Base-by-base conservation (phyloP, 495 filamentous ascomycete species). In the Bacidia rubella region DNA sequence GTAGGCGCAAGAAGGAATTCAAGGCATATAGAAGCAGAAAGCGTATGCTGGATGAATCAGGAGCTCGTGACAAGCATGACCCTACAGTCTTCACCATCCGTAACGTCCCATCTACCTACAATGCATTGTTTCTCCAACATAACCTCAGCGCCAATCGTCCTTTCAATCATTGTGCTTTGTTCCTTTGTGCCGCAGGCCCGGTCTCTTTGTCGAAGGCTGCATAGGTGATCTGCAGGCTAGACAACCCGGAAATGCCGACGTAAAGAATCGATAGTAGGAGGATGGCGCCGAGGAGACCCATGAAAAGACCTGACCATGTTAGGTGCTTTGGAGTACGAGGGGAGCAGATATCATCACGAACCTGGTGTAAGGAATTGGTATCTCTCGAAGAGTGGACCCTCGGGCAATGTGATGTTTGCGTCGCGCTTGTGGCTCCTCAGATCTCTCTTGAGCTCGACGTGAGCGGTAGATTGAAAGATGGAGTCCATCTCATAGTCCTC, bases 181-280 rank as follows among this genome's bases (percentile, higher is more conserved):
- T 94, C 76, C 86, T 94, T 69, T 93, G 86, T 51, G 80, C 85
- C 27, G 77, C 73, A 43, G 87, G 82, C 0, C 90, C 87, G 69
- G 87, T 95, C 65, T 96, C 90, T 74, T 92, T 95, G 62, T 93
- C 89, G 65, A 98, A 98, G 1, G 92, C 89, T 46, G 82, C 86
- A 68, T 97, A 97, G 10, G 85, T 80, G 11, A 97, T 85, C 65
- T 95, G 71, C 35, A 98, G 70, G 54, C 88, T 89, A 4, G 76
- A 68, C 5, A 98, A 68, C 20, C 86, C 87, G 51, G 62, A 76
- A 47, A 97, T 70, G 22, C 79, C 92, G 47, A 87, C 80, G 60
- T 81, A 82, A 17, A 95, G 66, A 56, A 97, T 87, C 20, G 75
- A 67, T 35, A 94, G 60, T 42, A 93, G 74, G 32, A 95, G 59